phyloP scores from a whole-genome alignment of 1,284 basidiomycete genomes.

The Coniferiporia sulphurascens region DNA sequence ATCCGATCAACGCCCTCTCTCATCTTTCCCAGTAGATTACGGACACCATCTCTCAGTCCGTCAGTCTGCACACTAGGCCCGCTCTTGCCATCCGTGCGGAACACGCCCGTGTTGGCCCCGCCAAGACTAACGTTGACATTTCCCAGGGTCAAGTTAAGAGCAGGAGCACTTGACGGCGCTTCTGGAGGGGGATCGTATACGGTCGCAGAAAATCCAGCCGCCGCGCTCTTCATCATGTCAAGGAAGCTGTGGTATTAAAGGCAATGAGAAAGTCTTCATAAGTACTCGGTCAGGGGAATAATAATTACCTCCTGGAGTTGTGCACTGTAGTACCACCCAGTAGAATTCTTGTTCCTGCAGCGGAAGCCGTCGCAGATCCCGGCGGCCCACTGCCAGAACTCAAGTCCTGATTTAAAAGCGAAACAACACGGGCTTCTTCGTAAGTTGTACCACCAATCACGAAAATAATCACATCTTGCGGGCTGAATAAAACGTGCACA shows the following conservation, averaged over 20 bases:
- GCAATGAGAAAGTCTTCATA: conserved; percentile 16
- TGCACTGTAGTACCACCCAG: conserved; percentile 92
- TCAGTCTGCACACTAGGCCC: conserved; percentile 73
- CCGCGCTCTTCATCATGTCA: conserved; percentile 67
- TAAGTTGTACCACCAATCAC: conserved; percentile 94
- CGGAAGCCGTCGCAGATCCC: conserved; percentile 39
- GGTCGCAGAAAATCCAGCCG: conserved; percentile 53
- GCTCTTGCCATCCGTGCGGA: conserved; percentile 66
- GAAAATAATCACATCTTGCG: conserved; percentile 93
- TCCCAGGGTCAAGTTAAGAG: conserved; percentile 85
- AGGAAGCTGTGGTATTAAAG: conserved; percentile 47
- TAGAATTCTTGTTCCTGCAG: conserved; percentile 64
- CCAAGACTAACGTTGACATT: conserved; percentile 88
- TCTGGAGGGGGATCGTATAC: conserved; percentile 70
- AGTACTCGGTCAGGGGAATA: conserved; percentile 8
- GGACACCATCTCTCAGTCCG: conserved; percentile 80
- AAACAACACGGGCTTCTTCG: conserved; percentile 82
- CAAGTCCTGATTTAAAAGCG: conserved; percentile 81
- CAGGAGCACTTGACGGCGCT: conserved; percentile 60
- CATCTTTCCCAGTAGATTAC: conserved; percentile 82
- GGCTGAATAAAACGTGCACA: conserved; percentile 40
- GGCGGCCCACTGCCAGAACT: conserved; percentile 32
- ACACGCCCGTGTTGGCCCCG: conserved; percentile 81
- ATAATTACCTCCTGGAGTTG: conserved; percentile 78
- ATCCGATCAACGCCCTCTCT: conserved; percentile 84